Percentiles rank a stretch among this genome's conserved stretches.
Evolutionary conservation across 345 rosid species (phyloP).

Genomic region (Eucalyptus shirleyi): DNA sequence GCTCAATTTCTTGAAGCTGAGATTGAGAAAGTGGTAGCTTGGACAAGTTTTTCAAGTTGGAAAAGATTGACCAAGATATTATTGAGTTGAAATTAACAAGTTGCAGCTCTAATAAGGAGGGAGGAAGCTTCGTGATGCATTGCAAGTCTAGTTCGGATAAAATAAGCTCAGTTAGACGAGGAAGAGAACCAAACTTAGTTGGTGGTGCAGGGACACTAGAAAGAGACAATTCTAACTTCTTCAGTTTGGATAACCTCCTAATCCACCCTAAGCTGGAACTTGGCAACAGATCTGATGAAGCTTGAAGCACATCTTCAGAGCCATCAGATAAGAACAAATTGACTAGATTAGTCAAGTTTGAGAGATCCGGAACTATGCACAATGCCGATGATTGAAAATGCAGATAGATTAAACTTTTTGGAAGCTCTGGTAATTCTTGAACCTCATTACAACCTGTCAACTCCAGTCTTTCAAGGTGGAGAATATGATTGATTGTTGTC

Average conservation of each 20-base stretch:
- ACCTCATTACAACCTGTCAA: neutral
- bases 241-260: neutral
- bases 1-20: neutral
- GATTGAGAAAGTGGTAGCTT: neutral
- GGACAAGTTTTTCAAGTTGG: neutral
- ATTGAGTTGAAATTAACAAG: neutral
- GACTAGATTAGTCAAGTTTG: neutral
- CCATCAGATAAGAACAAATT: neutral
- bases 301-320: neutral
- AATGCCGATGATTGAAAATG: neutral
- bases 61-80: neutral
- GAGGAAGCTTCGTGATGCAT: neutral
- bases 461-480: neutral
- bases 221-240: neutral
- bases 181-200: neutral
- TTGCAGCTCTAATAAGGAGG: neutral
- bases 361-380: neutral
- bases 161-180: neutral
- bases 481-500: neutral
- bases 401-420: neutral
- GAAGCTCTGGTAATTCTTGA: neutral
- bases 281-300: neutral
- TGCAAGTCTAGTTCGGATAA: neutral
- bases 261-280: neutral
- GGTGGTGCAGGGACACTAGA: neutral